phyloP scores from a whole-genome alignment of 805 yeast genomes.

The Zygoascus bituminiphila region DNA sequence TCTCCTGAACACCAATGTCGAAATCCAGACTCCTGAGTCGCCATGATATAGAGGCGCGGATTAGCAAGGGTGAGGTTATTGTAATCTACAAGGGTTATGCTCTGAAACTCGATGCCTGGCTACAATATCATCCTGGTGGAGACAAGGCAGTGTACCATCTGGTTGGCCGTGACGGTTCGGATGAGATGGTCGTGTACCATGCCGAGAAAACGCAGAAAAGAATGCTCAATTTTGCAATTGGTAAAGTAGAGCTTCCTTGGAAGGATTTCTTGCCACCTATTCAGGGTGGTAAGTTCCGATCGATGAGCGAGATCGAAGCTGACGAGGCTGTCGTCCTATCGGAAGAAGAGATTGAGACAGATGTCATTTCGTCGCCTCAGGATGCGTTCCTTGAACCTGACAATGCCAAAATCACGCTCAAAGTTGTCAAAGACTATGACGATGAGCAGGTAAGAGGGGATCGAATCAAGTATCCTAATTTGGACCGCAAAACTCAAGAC shows the following conservation, averaged over 20 bases:
- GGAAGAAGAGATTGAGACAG: constrained; percentile 3
- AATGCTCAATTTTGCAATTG: constrained; percentile 56
- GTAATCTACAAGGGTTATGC: constrained; percentile 58
- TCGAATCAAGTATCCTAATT: constrained; percentile 46
- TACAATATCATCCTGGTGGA: constrained; percentile 79
- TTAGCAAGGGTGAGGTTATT: constrained; percentile 59
- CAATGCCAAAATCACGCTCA: constrained; percentile 36
- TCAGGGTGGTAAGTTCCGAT: constrained; percentile 59
- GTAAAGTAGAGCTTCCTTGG: constrained; percentile 60
- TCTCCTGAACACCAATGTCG: not conserved
- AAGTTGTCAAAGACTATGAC: constrained; percentile 50
- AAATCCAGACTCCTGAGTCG: constrained; percentile 31
- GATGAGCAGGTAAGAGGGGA: constrained; percentile 48
- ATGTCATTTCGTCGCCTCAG: not conserved
- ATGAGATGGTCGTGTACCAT: constrained; percentile 84
- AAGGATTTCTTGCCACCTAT: constrained; percentile 75
- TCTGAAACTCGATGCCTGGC: constrained; percentile 62
- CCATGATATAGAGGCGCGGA: constrained; percentile 46
- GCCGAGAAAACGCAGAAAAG: constrained; percentile 43
- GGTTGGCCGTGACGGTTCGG: constrained; percentile 86
- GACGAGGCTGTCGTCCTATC: constrained; percentile 16
- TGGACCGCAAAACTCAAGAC: constrained; percentile 62
- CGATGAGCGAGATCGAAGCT: constrained; percentile 24
- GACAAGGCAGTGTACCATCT: constrained; percentile 74
- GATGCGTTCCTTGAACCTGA: constrained; percentile 7